phyloP scores from a whole-genome alignment of 1,284 basidiomycete genomes.

The Neolentinus lepideus region DNA sequence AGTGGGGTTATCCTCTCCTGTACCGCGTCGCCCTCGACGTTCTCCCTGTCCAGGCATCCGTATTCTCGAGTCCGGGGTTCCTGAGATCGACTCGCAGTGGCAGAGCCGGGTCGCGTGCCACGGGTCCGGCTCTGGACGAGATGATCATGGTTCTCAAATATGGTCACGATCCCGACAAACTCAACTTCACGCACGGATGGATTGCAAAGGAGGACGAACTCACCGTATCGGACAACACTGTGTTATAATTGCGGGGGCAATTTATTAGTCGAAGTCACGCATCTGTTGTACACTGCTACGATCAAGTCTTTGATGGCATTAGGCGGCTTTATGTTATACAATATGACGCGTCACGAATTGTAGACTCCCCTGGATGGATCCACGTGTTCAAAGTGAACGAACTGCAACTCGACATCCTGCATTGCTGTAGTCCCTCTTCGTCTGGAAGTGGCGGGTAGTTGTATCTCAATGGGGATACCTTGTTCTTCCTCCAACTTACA shows the following conservation, averaged over 20 bases:
- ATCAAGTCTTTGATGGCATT: too few species aligned
- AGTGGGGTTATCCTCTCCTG: neutral
- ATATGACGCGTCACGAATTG: too few species aligned
- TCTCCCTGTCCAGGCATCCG: neutral
- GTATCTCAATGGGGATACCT: neutral
- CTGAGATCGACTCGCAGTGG: neutral
- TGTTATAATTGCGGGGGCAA: neutral
- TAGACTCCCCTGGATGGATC: neutral
- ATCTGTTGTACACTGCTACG: neutral
- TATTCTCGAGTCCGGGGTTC: neutral
- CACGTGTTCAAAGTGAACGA: neutral
- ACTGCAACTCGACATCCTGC: neutral
- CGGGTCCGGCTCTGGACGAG: neutral
- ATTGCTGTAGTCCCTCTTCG: neutral
- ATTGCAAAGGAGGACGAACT: constrained; percentile 2
- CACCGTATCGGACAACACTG: neutral
- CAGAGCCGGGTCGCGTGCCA: neutral
- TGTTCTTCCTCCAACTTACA: neutral
- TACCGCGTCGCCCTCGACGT: constrained; percentile 1
- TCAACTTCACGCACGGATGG: neutral
- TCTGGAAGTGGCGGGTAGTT: neutral
- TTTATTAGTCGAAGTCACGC: neutral
- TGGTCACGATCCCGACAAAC: neutral
- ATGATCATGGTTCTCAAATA: neutral
- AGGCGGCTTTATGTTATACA: too few species aligned